These are phyloP conservation scores for Fusarium metavorans DNA, from an alignment of 2,329 filamentous ascomycete species.

Conservation along the genomic window DNA sequence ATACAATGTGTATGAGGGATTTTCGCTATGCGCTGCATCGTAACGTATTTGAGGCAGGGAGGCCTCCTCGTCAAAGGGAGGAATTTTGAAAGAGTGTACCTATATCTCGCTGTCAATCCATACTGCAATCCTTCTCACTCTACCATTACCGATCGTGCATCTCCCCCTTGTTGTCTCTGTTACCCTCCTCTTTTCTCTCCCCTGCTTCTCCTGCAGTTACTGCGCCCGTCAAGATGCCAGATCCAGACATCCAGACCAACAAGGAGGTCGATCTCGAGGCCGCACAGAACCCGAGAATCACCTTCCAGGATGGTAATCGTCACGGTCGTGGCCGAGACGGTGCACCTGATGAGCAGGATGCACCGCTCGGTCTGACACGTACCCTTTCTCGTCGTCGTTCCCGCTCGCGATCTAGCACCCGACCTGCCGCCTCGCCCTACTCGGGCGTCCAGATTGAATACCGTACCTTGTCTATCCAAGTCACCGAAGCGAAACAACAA, in stretches of 20 bases:
- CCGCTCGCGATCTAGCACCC: slow-evolving; percentile 33
- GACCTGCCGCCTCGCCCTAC: slow-evolving; percentile 49
- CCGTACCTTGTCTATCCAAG: slow-evolving; percentile 56
- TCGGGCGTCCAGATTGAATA: slow-evolving; percentile 55
- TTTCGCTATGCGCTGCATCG: slow-evolving; percentile 16
- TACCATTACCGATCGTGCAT: neutral
- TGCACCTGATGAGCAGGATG: slow-evolving; percentile 7
- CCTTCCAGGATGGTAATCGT: slow-evolving; percentile 25
- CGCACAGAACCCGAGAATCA: slow-evolving; percentile 33
- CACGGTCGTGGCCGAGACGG: slow-evolving; percentile 11
- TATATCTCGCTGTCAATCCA: slow-evolving; percentile 18
- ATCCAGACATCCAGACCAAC: slow-evolving; percentile 29
- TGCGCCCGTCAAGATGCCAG: slow-evolving; percentile 20
- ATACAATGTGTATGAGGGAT: slow-evolving; percentile 25
- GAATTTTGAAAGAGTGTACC: slow-evolving; percentile 14
- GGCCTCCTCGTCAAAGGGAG: slow-evolving; percentile 21
- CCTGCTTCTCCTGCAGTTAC: neutral
- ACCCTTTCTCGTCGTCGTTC: slow-evolving; percentile 37
- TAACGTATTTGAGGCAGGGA: slow-evolving; percentile 10
- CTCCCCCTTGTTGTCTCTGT: neutral
- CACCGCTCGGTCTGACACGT: slow-evolving; percentile 19
- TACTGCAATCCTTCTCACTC: slow-evolving; percentile 16
- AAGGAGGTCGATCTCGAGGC: slow-evolving; percentile 33
- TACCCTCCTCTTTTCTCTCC: neutral
- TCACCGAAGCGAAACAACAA: slow-evolving; percentile 51